phyloP scores from a whole-genome alignment of 371 early-diverging fungal genomes.

The Zopfochytrium polystomum region DNA sequence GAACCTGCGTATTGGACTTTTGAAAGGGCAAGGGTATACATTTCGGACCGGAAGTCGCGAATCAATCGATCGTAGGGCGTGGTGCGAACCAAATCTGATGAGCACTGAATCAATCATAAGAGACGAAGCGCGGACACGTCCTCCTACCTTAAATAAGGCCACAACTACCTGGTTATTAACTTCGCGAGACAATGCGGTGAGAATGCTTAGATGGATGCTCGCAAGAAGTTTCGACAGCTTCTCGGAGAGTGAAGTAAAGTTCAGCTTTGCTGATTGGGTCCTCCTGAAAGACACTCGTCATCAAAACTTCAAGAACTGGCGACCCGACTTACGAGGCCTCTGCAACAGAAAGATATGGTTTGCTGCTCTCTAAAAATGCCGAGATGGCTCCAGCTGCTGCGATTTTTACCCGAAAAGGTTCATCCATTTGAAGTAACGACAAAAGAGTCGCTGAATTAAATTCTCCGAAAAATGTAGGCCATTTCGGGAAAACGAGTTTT shows the following conservation, averaged over 20 bases:
- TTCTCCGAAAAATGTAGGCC: conserved; percentile 51
- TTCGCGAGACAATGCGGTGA: no score
- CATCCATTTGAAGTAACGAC: conserved; percentile 42
- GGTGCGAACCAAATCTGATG: conserved; percentile 37
- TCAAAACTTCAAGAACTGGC: no score
- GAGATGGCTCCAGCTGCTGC: conserved; percentile 55
- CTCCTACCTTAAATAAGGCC: no score
- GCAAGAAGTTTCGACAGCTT: conserved; percentile 31
- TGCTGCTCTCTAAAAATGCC: conserved; percentile 59
- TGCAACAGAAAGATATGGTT: conserved; percentile 60
- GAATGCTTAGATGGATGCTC: conserved; percentile 48
- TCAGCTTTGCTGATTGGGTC: no score
- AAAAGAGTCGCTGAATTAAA: conserved; percentile 15
- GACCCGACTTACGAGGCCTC: conserved; percentile 50
- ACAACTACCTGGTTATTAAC: no score
- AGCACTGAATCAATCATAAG: no score
- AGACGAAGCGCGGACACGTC: no score
- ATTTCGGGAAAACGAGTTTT: conserved; percentile 57
- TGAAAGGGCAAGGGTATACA: neutral
- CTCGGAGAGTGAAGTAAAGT: conserved; percentile 38
- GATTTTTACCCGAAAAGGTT: conserved; percentile 48
- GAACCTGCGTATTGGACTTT: no score
- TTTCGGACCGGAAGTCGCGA: no score
- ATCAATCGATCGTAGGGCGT: no score
- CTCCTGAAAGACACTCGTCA: no score